phyloP scores from a whole-genome alignment of 164 flowering plant species.

The Aristolochia contorta region DNA sequence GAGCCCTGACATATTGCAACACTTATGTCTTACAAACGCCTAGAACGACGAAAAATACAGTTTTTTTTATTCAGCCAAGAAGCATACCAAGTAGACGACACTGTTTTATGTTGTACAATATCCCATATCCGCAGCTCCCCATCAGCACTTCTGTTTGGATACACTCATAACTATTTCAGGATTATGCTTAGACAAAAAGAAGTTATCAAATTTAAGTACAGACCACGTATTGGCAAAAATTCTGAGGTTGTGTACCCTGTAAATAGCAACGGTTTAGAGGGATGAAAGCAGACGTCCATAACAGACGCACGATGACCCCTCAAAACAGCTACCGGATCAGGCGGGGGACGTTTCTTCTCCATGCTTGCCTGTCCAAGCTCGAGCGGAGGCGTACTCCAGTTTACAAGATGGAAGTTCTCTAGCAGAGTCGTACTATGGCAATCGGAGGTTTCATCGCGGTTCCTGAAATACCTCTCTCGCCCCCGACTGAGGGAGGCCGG shows the following conservation, averaged over 20 bases:
- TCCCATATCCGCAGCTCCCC: constrained; percentile 92
- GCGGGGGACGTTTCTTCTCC: constrained; percentile 33
- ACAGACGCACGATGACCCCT: constrained; percentile 91
- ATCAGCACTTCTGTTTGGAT: constrained; percentile 46
- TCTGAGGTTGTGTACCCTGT: constrained; percentile 32
- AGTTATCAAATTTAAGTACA: neutral
- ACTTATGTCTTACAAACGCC: neutral
- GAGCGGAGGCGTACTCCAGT: too few relatives aligned
- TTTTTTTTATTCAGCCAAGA: neutral
- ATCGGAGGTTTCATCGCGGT: too few relatives aligned
- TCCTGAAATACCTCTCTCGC: too few relatives aligned
- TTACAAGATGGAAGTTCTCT: too few relatives aligned
- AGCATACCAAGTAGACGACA: constrained; percentile 68
- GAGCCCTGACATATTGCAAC: constrained; percentile 43
- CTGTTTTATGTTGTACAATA: constrained; percentile 54
- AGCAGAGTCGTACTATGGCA: too few relatives aligned
- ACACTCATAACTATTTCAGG: neutral
- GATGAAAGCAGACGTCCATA: constrained; percentile 67
- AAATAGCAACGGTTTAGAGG: constrained; percentile 40
- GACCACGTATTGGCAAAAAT: neutral
- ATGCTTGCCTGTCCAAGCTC: neutral
- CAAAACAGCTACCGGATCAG: constrained; percentile 76
- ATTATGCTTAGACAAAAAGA: neutral
- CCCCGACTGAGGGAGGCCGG: too few relatives aligned
- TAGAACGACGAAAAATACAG: neutral